Percentiles rank a stretch among this genome's conserved stretches.
Conservation (phyloP, 805 yeast genomes). For the Candida tallmaniae region DNA sequence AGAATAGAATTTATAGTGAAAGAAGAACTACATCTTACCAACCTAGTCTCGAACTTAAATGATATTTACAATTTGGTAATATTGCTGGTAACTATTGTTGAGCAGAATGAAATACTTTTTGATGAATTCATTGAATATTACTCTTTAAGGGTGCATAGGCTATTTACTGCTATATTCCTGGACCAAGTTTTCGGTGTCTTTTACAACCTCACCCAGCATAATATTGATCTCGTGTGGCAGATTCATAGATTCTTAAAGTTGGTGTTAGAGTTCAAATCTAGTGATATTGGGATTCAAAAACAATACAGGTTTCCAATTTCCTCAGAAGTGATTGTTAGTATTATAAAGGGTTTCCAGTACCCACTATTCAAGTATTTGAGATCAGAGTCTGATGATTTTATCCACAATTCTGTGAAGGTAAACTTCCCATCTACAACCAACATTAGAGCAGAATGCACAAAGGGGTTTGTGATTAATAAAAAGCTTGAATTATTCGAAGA, state of each 20-base stretch:
- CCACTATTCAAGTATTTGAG: constrained; percentile 10
- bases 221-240: constrained; percentile 11
- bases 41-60: constrained; percentile 2
- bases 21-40: constrained; percentile 8
- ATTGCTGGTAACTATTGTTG: constrained; percentile 10
- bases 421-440: constrained; percentile 7
- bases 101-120: constrained; percentile 1
- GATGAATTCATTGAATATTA: constrained; percentile 10
- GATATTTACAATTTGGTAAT: constrained; percentile 7
- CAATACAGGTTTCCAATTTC: background rate
- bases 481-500: constrained; percentile 6
- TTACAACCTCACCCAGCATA: constrained; percentile 4
- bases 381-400: constrained; percentile 2
- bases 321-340: background rate
- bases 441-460: constrained; percentile 7
- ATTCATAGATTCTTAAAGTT: constrained; percentile 4
- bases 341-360: constrained; percentile 6
- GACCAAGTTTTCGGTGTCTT: constrained; percentile 3
- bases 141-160: background rate
- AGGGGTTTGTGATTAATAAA: constrained; percentile 3
- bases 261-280: constrained; percentile 1
- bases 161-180: constrained; percentile 6
- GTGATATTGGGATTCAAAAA: background rate
- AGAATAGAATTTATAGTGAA: constrained; percentile 10
- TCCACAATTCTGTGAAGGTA: background rate